phyloP scores from a whole-genome alignment of 441 rosid species.

The Corymbia citriodora region DNA sequence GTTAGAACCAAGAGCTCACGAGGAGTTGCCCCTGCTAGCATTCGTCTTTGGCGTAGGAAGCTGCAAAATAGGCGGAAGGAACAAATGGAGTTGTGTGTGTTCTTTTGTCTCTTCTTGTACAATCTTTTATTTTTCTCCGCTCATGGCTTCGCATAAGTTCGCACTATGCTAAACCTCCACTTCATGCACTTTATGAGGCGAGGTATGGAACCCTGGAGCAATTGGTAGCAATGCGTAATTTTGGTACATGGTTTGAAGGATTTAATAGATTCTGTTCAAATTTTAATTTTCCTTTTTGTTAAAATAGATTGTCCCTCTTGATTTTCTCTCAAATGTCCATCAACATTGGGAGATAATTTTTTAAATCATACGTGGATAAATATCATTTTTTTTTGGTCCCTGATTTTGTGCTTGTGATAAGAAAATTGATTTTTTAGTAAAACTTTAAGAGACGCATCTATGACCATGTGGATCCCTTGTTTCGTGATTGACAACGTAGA shows the following conservation, averaged over 20 bases:
- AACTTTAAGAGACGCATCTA: neutral
- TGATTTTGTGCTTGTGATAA: neutral
- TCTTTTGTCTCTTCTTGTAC: no score
- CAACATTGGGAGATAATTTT: no score
- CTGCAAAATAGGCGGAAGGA: no score
- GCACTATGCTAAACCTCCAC: no score
- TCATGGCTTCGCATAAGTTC: no score
- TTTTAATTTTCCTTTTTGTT: neutral
- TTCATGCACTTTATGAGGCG: no score
- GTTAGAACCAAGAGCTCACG: neutral
- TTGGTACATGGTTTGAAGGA: neutral
- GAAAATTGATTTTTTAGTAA: accelerated
- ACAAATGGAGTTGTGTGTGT: no score
- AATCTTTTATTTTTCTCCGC: no score
- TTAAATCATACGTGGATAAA: no score
- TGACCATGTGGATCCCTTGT: neutral
- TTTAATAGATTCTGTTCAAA: neutral
- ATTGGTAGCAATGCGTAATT: neutral
- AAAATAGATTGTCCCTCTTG: neutral
- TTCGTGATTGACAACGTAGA: neutral
- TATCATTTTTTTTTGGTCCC: neutral
- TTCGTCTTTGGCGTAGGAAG: no score
- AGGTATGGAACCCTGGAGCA: no score
- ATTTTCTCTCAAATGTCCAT: neutral
- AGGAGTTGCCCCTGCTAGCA: neutral